Conservation (phyloP, 192 early-diverging fungal species). For the Linnemannia schmuckeri region DNA sequence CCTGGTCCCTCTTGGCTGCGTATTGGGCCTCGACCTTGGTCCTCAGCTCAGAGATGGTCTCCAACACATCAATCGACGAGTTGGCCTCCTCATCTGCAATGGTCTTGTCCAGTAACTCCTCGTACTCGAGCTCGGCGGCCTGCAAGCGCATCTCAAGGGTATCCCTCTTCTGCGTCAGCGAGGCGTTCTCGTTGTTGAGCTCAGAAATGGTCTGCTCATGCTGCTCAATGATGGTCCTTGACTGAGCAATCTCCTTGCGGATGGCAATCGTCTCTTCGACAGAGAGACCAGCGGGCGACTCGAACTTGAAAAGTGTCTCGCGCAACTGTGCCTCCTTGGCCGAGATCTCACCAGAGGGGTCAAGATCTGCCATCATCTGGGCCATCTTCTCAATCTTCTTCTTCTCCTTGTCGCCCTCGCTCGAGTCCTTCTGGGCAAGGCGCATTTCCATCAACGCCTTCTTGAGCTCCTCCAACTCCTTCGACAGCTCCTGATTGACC, state of each 20-base stretch:
- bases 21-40: slow-evolving; percentile 90
- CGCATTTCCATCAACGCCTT: slow-evolving; percentile 70
- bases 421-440: slow-evolving; percentile 61
- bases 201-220: slow-evolving; percentile 75
- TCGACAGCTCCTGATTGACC: slow-evolving; percentile 80
- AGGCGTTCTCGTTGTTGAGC: slow-evolving; percentile 70
- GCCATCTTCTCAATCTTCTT: slow-evolving; percentile 88
- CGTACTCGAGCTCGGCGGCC: slow-evolving; percentile 84
- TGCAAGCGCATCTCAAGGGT: slow-evolving; percentile 78
- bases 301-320: slow-evolving; percentile 76
- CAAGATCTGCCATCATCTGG: slow-evolving; percentile 86
- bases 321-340: slow-evolving; percentile 84
- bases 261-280: slow-evolving; percentile 76
- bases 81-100: slow-evolving; percentile 79
- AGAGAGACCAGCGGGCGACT: slow-evolving; percentile 69
- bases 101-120: slow-evolving; percentile 81
- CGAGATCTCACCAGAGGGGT: slow-evolving; percentile 78
- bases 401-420: slow-evolving; percentile 80
- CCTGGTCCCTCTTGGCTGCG: slow-evolving; percentile 79
- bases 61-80: slow-evolving; percentile 66
- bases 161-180: slow-evolving; percentile 69
- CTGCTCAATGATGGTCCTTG: slow-evolving; percentile 71
- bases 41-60: slow-evolving; percentile 88
- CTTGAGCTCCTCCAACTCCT: slow-evolving; percentile 83
- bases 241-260: slow-evolving; percentile 79